A percentile compares a stretch with the other conserved stretches of the same genome.
Evolutionary conservation across 768 basidiomycete species (phyloP).

Genomic region (Exidia glandulosa): DNA sequence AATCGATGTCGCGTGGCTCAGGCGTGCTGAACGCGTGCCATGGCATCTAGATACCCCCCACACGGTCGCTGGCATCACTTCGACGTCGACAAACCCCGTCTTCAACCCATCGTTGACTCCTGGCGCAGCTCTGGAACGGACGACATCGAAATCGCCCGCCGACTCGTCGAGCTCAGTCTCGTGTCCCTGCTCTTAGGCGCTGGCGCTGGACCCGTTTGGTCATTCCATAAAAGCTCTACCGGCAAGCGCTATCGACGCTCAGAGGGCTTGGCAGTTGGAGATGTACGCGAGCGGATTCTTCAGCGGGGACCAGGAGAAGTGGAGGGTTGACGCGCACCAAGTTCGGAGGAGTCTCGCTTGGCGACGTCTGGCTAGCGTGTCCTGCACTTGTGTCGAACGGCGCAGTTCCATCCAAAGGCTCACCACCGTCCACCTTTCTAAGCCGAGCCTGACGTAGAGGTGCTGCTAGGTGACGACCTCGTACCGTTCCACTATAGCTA

Average conservation of each 20-base stretch:
- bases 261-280: slow-evolving; percentile 80
- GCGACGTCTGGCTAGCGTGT: slow-evolving; percentile 95
- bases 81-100: slow-evolving; percentile 54
- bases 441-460: slow-evolving; percentile 5
- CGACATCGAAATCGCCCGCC: slow-evolving; percentile 42
- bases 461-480: slow-evolving; percentile 57
- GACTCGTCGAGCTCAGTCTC: slow-evolving; percentile 79
- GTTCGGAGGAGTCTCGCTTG: slow-evolving; percentile 60
- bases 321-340: slow-evolving; percentile 63
- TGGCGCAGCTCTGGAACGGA: slow-evolving; percentile 42
- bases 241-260: slow-evolving; percentile 46
- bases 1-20: too few species aligned
- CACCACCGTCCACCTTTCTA: background rate
- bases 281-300: slow-evolving; percentile 86
- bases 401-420: slow-evolving; percentile 8
- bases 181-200: slow-evolving; percentile 92
- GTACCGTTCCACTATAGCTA: slow-evolving; percentile 92
- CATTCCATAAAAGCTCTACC: slow-evolving; percentile 39
- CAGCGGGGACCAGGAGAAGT: slow-evolving; percentile 39
- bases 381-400: slow-evolving; percentile 32
- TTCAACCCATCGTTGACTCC: slow-evolving; percentile 44
- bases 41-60: slow-evolving; percentile 57
- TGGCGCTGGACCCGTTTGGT: slow-evolving; percentile 80
- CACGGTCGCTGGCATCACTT: slow-evolving; percentile 89
- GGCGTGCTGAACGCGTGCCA: slow-evolving; percentile 3